These are phyloP conservation scores for Ricinus communis DNA, from an alignment of 345 rosid genomes.

Conservation along the genomic window DNA sequence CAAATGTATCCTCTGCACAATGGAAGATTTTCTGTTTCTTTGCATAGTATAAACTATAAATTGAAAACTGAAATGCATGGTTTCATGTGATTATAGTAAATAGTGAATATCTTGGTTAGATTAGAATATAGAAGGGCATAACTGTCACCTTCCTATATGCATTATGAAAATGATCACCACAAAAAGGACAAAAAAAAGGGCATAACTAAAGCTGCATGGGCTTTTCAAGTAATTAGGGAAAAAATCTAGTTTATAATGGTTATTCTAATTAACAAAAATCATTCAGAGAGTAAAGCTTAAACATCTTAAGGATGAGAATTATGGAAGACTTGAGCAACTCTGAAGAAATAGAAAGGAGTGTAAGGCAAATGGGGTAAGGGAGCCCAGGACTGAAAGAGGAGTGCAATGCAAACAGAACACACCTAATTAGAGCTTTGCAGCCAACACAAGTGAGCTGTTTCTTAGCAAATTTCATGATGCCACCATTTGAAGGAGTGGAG, in stretches of 20 bases:
- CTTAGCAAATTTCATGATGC: conserved; percentile 94
- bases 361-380: too few relatives aligned
- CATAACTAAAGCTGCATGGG: background rate
- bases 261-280: background rate
- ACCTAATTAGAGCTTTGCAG: conserved; percentile 84
- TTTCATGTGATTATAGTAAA: background rate
- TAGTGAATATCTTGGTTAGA: too few relatives aligned
- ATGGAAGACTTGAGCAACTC: background rate
- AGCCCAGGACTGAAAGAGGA: background rate
- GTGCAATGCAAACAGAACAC: background rate
- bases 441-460: conserved; percentile 84
- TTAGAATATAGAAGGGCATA: too few relatives aligned
- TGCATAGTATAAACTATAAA: background rate
- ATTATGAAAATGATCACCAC: background rate
- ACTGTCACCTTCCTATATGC: background rate
- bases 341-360: background rate
- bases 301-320: conserved; percentile 1
- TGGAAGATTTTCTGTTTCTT: background rate
- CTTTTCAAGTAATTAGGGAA: background rate
- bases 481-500: conserved; percentile 83
- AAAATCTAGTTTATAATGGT: background rate
- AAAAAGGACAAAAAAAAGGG: background rate
- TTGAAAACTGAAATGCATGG: background rate
- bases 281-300: background rate
- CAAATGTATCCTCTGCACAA: background rate